These are phyloP conservation scores for Neodidymelliopsis sp. DNA, from an alignment of 2,329 filamentous ascomycete species.

Conservation along the genomic window DNA sequence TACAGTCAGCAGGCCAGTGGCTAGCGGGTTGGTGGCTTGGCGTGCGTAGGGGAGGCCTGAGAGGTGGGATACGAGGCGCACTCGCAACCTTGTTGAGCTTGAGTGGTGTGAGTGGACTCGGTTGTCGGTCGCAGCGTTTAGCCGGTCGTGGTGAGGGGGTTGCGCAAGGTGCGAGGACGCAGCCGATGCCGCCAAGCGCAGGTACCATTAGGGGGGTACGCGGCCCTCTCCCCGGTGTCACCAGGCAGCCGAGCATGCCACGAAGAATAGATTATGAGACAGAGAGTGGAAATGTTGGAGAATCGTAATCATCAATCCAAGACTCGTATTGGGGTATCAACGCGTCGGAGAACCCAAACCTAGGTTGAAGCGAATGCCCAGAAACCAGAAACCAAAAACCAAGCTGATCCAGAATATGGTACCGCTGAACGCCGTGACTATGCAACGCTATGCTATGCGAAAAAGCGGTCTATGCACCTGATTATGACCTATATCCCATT, in stretches of 20 bases:
- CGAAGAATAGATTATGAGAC: not conserved
- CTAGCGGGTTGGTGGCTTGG: not conserved
- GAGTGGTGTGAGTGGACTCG: not conserved
- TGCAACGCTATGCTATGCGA: constrained; percentile 35
- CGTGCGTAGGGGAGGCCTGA: not conserved
- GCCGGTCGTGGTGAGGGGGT: not conserved
- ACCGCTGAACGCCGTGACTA: constrained; percentile 27
- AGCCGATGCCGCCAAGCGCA: constrained; percentile 2
- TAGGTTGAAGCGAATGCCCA: constrained; percentile 17
- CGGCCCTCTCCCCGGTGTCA: not conserved
- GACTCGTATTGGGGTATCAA: constrained; percentile 33
- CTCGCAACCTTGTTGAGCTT: not conserved
- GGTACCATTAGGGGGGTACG: too few species aligned
- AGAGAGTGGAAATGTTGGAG: not conserved
- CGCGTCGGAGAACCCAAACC: constrained; percentile 28
- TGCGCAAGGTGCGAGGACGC: not conserved
- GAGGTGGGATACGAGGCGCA: constrained; percentile 1
- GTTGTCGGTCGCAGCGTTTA: not conserved
- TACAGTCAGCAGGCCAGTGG: not conserved
- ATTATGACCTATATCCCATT: constrained; percentile 9
- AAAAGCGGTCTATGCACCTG: constrained; percentile 43
- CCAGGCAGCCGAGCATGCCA: not conserved
- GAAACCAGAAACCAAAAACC: constrained; percentile 8
- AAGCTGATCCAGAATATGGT: constrained; percentile 6
- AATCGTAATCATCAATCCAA: constrained; percentile 4